Evolutionary conservation across 768 basidiomycete genomes (phyloP).

Genomic region (Paxillus ammoniavirescens): DNA sequence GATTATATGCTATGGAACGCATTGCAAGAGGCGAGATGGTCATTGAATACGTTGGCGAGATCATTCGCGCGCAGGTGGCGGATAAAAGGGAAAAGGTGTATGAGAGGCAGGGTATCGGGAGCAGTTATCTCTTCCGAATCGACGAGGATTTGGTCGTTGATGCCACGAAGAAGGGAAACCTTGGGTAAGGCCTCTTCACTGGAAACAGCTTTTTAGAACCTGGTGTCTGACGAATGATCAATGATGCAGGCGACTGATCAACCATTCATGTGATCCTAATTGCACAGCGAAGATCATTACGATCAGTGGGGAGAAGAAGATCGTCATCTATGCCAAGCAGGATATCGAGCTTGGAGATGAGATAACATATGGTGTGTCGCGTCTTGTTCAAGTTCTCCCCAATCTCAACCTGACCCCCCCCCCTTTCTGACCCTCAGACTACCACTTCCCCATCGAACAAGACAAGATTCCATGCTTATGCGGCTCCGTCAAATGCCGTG

Average conservation of each 20-base stretch:
- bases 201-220: background rate
- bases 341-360: constrained; percentile 96
- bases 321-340: constrained; percentile 98
- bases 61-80: constrained; percentile 92
- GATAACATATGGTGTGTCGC: constrained; percentile 87
- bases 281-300: constrained; percentile 90
- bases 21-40: constrained; percentile 97
- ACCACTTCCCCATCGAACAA: constrained; percentile 99
- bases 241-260: constrained; percentile 81
- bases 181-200: constrained; percentile 64
- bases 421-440: constrained; percentile 53
- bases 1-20: constrained; percentile 95
- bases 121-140: constrained; percentile 96
- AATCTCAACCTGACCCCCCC: background rate
- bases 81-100: constrained; percentile 97
- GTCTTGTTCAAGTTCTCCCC: background rate
- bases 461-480: constrained; percentile 95
- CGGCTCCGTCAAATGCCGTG: constrained; percentile 87
- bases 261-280: constrained; percentile 97
- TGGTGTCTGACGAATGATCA: constrained; percentile 8
- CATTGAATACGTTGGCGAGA: constrained; percentile 98
- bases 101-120: constrained; percentile 95
- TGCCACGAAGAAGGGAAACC: constrained; percentile 98
- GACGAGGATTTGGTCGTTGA: constrained; percentile 98
- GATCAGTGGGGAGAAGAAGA: constrained; percentile 93